Evolutionary conservation across 1,139 yeast species (phyloP).

Genomic region (Yamadazyma siamensis): DNA sequence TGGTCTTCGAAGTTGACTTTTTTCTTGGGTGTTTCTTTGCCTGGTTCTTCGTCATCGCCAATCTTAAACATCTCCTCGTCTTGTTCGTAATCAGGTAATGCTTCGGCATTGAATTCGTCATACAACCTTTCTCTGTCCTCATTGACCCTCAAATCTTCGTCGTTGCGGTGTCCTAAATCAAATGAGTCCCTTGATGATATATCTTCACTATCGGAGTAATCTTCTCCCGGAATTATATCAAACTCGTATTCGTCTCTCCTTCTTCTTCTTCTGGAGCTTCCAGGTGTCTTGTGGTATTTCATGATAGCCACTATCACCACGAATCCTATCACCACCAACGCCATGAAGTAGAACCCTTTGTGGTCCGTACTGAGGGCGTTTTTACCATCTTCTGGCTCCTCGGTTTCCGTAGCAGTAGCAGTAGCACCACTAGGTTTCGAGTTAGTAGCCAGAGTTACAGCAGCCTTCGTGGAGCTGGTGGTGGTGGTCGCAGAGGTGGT

Average conservation of each 20-base stretch:
- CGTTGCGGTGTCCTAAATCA: slow-evolving; percentile 24
- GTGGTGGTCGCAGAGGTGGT: slow-evolving; percentile 8
- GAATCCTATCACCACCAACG: slow-evolving; percentile 59
- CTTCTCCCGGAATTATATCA: slow-evolving; percentile 73
- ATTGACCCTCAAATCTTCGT: slow-evolving; percentile 11
- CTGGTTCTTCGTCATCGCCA: slow-evolving; percentile 41
- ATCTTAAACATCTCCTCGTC: slow-evolving; percentile 44
- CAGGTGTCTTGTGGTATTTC: slow-evolving; percentile 50
- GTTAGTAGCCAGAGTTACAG: not conserved
- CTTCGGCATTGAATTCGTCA: slow-evolving; percentile 38
- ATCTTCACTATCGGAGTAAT: slow-evolving; percentile 37
- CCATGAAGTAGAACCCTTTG: slow-evolving; percentile 58
- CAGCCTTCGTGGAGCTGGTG: slow-evolving; percentile 5
- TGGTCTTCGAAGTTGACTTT: slow-evolving; percentile 9
- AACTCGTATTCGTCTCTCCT: slow-evolving; percentile 77
- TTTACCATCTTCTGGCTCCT: slow-evolving; percentile 25
- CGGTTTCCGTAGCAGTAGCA: slow-evolving; percentile 1
- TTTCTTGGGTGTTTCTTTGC: slow-evolving; percentile 6
- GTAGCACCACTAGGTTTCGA: slow-evolving; percentile 5
- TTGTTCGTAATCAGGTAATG: slow-evolving; percentile 37
- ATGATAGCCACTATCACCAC: slow-evolving; percentile 50
- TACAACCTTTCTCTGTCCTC: slow-evolving; percentile 39
- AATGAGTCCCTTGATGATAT: slow-evolving; percentile 24
- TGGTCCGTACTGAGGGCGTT: slow-evolving; percentile 33
- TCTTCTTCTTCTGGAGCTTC: slow-evolving; percentile 47